Evolutionary conservation across 805 yeast genomes (phyloP), one percentile per base, ranked within the genome.

Genomic region (Blastobotrys americana): DNA sequence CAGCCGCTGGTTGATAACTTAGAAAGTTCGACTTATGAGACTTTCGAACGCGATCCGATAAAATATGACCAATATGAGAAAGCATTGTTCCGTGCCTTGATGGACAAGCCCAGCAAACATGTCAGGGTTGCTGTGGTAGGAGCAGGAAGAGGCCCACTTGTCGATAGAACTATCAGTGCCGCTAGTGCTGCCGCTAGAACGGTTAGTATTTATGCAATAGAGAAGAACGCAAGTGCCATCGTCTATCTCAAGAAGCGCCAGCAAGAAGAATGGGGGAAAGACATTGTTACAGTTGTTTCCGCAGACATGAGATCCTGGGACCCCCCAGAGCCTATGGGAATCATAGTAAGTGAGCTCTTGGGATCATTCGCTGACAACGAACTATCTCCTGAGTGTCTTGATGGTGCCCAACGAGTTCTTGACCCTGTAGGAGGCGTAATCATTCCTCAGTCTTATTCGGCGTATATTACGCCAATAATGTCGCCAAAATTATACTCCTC

Each of bases 351-450:
- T 37, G 97, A 89, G 60, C 66, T 90, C 5, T 62, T 89, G 21
- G 97, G 97, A 4, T 84, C 95, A 13, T 84, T 90, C 65, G 97
- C 95, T 3, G 90, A 94, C 60, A 90, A 89, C 61, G 97, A 89
- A 59, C 69, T 86, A 15, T 73, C 85, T 5, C 97, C 97, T 0
- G 97, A 89, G 59, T 80, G 93, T 46, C 60, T 86, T 2, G 67
- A 66, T 37, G 64, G 71, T 1, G 55, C 70, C 15, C 72, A 74
- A 42, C 50, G 55, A 39, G 53, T 57, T 53, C 47, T 72, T 54
- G 71, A 76, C 61, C 56, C 56, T 4, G 41, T 45, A 2, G 43
- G 59, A 28, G 82, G 85, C 2, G 61, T 77, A 17, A 79, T 75
- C 63, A 81, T 83, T 31, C 90, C 90, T 9, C 65, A 70, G 42